These are phyloP conservation scores for Cladorrhinum samala DNA, from an alignment of 495 filamentous ascomycete species.

Conservation along the genomic window DNA sequence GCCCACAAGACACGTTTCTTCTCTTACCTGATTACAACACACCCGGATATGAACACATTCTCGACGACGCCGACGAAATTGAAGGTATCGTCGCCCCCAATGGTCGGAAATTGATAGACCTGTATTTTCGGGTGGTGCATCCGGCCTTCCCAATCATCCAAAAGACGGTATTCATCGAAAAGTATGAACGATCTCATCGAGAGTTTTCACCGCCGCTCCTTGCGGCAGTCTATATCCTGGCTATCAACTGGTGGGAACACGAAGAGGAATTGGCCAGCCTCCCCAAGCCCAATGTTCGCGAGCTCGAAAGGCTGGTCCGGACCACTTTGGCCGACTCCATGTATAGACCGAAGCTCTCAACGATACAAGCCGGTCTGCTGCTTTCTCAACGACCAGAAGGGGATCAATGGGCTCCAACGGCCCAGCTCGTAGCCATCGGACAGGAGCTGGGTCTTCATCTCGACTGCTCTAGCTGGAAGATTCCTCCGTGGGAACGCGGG, in stretches of 20 bases:
- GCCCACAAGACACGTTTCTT: constrained; percentile 76
- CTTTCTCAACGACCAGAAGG: constrained; percentile 83
- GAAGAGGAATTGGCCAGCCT: constrained; percentile 57
- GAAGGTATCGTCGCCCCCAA: constrained; percentile 78
- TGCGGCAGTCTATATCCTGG: constrained; percentile 83
- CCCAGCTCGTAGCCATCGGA: constrained; percentile 72
- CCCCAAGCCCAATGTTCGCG: constrained; percentile 64
- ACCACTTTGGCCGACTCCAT: constrained; percentile 69
- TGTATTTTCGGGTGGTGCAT: constrained; percentile 85
- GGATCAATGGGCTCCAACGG: constrained; percentile 79
- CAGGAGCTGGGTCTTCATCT: constrained; percentile 84
- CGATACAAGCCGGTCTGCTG: constrained; percentile 84
- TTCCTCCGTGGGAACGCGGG: constrained; percentile 80
- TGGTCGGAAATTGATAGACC: constrained; percentile 71
- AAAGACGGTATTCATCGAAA: constrained; percentile 79
- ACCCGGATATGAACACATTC: constrained; percentile 53
- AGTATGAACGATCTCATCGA: constrained; percentile 67
- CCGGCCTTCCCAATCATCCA: constrained; percentile 87
- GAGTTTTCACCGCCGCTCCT: constrained; percentile 79
- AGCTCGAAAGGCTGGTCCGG: constrained; percentile 71
- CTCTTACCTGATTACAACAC: constrained; percentile 63
- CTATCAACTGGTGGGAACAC: constrained; percentile 83
- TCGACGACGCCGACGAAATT: constrained; percentile 68
- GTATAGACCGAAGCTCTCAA: constrained; percentile 81
- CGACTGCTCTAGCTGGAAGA: constrained; percentile 81